Conservation (phyloP, 2,329 filamentous ascomycete genomes). For the Neofusicoccum ribis region DNA sequence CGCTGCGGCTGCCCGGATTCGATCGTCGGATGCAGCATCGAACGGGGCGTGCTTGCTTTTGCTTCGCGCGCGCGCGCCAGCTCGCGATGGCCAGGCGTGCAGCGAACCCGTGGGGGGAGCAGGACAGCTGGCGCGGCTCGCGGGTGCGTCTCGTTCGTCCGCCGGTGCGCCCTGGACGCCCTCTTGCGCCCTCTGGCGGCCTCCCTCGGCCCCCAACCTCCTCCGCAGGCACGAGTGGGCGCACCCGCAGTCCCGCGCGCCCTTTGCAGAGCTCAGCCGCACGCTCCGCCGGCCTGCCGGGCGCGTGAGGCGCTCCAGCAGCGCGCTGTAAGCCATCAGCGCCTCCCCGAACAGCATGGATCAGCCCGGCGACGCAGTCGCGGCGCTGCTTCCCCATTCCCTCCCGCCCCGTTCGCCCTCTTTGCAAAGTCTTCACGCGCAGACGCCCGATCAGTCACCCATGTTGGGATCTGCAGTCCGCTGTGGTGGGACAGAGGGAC, state of each 20-base stretch:
- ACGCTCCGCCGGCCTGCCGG: slow-evolving; percentile 1
- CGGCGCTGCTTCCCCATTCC: slow-evolving; percentile 11
- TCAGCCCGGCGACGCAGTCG: slow-evolving; percentile 2
- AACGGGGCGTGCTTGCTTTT: slow-evolving; percentile 8
- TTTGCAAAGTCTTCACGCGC: slow-evolving; percentile 12
- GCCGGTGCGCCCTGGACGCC: slow-evolving; percentile 2
- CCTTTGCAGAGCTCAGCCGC: slow-evolving; percentile 11
- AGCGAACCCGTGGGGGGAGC: slow-evolving; percentile 10
- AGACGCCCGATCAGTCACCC: slow-evolving; percentile 13
- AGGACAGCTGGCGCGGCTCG: background rate
- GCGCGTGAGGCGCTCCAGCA: slow-evolving; percentile 10
- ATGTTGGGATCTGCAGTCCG: slow-evolving; percentile 12
- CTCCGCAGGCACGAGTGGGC: slow-evolving; percentile 1
- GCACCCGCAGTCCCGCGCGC: slow-evolving; percentile 1
- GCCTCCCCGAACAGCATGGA: background rate
- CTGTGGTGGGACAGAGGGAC: slow-evolving; percentile 14
- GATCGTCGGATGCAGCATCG: background rate
- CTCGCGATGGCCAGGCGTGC: background rate
- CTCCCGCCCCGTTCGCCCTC: slow-evolving; percentile 6
- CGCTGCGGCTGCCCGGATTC: background rate
- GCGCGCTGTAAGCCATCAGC: background rate
- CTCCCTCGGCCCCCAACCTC: background rate
- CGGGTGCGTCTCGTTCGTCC: background rate
- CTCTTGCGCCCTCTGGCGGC: background rate
- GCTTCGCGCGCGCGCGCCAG: background rate